Conservation (phyloP, 78 protist species). For the Bodo saltans region DNA sequence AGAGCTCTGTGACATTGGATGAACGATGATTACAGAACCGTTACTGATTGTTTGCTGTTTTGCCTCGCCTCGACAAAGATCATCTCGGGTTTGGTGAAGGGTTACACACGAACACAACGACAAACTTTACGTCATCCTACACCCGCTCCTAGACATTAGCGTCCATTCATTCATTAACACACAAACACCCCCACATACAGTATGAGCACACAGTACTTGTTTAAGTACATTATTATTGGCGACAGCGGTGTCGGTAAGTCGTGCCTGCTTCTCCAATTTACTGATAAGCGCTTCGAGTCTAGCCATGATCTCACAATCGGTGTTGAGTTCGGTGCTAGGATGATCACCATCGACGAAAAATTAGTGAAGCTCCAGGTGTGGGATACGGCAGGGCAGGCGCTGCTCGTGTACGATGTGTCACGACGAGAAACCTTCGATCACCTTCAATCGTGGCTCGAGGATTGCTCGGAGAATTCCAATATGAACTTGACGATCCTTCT, state of each 20-base stretch:
- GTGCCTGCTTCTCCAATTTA: conserved; percentile 71
- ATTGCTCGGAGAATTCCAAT: conserved; percentile 75
- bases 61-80: too few species aligned
- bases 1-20: too few species aligned
- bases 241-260: conserved; percentile 84
- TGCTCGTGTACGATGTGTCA: too few species aligned
- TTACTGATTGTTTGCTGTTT: too few species aligned
- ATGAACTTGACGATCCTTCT: conserved; percentile 87
- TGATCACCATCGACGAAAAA: conserved; percentile 56
- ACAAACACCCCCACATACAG: not conserved
- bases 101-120: too few species aligned
- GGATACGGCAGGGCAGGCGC: conserved; percentile 96
- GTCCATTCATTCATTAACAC: too few species aligned
- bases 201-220: conserved; percentile 67
- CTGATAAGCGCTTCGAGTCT: conserved; percentile 49
- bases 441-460: conserved; percentile 79
- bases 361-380: conserved; percentile 71
- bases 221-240: conserved; percentile 75
- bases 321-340: conserved; percentile 78
- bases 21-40: too few species aligned
- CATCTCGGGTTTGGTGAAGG: too few species aligned
- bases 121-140: too few species aligned
- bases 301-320: conserved; percentile 81
- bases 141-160: too few species aligned
- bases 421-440: conserved; percentile 94